Evolutionary conservation across 2,329 filamentous ascomycete species (phyloP).

Genomic region (Phoma sp.): DNA sequence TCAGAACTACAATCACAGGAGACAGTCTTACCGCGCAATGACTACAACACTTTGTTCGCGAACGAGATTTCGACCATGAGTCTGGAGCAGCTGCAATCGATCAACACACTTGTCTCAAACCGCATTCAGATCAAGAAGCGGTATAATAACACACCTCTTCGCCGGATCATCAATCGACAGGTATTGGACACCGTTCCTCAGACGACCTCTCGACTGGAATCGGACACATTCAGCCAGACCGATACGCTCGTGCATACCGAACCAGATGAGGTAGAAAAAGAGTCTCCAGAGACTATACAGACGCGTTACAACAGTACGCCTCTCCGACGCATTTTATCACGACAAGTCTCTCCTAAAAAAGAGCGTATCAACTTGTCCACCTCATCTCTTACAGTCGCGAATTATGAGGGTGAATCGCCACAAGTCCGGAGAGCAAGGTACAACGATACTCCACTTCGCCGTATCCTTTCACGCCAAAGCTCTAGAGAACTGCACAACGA

Average conservation of each 20-base stretch:
- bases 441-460: constrained; percentile 12
- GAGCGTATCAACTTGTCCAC: fast-evolving
- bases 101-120: constrained; percentile 1
- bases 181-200: not conserved
- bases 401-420: not conserved
- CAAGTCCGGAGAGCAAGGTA: not conserved
- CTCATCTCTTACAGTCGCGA: no score
- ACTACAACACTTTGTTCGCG: not conserved
- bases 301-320: constrained; percentile 4
- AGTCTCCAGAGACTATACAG: not conserved
- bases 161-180: constrained; percentile 4
- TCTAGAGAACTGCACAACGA: not conserved
- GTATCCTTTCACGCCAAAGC: constrained; percentile 1
- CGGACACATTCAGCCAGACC: constrained; percentile 1
- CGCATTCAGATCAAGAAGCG: constrained; percentile 11
- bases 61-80: not conserved
- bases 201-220: not conserved
- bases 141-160: constrained; percentile 13
- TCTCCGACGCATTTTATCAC: constrained; percentile 4
- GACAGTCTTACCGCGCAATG: not conserved
- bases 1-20: not conserved
- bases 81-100: constrained; percentile 5
- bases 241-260: constrained; percentile 2
- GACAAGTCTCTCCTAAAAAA: not conserved
- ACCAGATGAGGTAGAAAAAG: not conserved